These are phyloP conservation scores for Leishmania martiniquensis DNA, from an alignment of 208 protist species.

Conservation along the genomic window DNA sequence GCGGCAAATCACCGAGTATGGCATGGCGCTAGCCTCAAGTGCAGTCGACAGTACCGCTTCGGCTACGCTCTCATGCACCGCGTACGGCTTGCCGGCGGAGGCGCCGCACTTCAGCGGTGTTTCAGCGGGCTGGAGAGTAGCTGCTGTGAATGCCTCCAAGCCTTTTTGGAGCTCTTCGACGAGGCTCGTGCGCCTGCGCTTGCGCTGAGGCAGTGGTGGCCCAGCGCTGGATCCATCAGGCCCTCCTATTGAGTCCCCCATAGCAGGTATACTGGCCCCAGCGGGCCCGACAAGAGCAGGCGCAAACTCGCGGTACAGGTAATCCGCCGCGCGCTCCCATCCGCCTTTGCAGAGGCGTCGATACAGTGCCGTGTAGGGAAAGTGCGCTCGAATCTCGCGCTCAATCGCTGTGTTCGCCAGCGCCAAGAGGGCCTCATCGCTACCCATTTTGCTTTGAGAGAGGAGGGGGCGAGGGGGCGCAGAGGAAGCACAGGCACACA, in stretches of 20 bases:
- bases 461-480: neutral
- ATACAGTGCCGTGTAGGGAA: constrained; percentile 56
- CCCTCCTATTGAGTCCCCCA: neutral
- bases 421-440: neutral
- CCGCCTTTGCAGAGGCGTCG: constrained; percentile 28
- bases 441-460: neutral
- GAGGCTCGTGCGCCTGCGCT: constrained; percentile 16
- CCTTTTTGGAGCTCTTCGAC: constrained; percentile 22
- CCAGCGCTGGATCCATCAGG: neutral
- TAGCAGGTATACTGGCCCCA: neutral
- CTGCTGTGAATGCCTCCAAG: neutral
- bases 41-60: neutral
- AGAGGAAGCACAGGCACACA: neutral
- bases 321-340: neutral
- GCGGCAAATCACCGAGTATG: constrained; percentile 21
- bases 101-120: neutral
- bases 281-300: neutral
- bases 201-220: neutral
- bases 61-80: neutral
- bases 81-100: neutral
- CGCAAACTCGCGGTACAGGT: constrained; percentile 16
- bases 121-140: neutral
- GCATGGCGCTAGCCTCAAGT: neutral
- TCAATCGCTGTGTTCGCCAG: constrained; percentile 28
- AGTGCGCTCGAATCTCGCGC: constrained; percentile 52